phyloP scores from a whole-genome alignment of 495 filamentous ascomycete genomes.

The Neurospora sp. region DNA sequence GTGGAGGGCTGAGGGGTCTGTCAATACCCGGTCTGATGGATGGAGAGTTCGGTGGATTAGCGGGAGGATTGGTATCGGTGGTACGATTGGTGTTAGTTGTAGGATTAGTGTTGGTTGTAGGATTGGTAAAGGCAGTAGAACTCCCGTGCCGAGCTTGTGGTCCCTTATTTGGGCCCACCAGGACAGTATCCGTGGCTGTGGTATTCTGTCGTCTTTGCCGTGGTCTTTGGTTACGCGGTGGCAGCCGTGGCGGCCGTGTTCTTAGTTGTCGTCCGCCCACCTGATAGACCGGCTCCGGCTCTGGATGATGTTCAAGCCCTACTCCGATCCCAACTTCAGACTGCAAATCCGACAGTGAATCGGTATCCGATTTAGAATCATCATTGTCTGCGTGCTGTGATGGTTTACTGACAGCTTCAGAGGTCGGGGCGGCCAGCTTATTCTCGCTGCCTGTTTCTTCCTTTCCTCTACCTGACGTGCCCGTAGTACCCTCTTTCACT shows the following conservation, averaged over 20 bases:
- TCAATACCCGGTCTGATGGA: not conserved
- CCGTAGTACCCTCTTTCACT: not conserved
- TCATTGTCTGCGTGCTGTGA: not conserved
- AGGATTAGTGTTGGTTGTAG: not conserved
- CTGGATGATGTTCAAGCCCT: not conserved
- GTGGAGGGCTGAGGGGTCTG: not conserved
- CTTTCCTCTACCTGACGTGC: not conserved
- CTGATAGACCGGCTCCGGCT: not conserved
- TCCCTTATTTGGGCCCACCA: not conserved
- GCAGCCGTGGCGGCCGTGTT: not conserved
- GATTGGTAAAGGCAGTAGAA: not conserved
- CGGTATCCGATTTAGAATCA: not conserved
- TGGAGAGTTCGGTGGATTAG: not conserved
- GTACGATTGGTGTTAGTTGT: not conserved
- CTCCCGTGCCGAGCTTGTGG: not conserved
- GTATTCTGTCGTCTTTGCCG: not conserved
- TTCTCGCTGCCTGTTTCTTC: not conserved
- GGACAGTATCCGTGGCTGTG: accelerated
- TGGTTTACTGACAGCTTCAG: not conserved
- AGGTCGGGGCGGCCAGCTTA: not conserved
- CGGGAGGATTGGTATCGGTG: not conserved
- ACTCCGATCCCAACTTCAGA: not conserved
- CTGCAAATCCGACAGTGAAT: not conserved
- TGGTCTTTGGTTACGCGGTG: not conserved
- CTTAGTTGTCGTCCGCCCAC: not conserved